Percentiles rank a stretch among this genome's conserved stretches.
These are phyloP conservation scores for Pichia sp. DNA, from an alignment of 1,139 yeast species.

Conservation along the genomic window DNA sequence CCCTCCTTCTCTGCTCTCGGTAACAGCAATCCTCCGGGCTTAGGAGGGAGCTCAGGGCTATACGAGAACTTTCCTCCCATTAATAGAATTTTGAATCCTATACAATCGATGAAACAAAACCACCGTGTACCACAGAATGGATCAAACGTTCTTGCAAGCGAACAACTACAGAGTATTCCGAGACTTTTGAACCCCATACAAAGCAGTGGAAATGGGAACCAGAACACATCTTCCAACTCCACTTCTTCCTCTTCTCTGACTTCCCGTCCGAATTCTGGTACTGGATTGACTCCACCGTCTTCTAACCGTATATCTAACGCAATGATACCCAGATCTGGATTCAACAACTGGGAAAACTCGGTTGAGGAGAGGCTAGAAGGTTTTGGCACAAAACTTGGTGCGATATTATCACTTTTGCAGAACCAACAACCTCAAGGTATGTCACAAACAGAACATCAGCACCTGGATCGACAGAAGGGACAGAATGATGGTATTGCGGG, in stretches of 20 bases:
- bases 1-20: neutral
- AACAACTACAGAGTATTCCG: slow-evolving; percentile 1
- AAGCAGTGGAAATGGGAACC: neutral
- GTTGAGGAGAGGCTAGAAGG: slow-evolving; percentile 36
- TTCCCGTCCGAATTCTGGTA: neutral
- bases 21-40: neutral
- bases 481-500: neutral
- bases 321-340: neutral
- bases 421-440: slow-evolving; percentile 14
- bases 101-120: neutral
- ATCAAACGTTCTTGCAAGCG: neutral
- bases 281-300: neutral
- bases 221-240: neutral
- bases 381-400: slow-evolving; percentile 30
- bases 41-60: neutral
- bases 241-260: neutral
- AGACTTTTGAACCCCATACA: slow-evolving; percentile 6
- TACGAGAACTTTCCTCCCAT: slow-evolving; percentile 3
- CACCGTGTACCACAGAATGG: neutral
- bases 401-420: slow-evolving; percentile 25
- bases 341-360: slow-evolving; percentile 27
- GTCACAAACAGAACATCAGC: slow-evolving; percentile 2
- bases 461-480: neutral
- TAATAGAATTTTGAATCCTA: neutral
- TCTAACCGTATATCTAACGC: neutral